Base-by-base conservation (phyloP, 2,329 filamentous ascomycete genomes). In the Graphiopsis chlorocephala region DNA sequence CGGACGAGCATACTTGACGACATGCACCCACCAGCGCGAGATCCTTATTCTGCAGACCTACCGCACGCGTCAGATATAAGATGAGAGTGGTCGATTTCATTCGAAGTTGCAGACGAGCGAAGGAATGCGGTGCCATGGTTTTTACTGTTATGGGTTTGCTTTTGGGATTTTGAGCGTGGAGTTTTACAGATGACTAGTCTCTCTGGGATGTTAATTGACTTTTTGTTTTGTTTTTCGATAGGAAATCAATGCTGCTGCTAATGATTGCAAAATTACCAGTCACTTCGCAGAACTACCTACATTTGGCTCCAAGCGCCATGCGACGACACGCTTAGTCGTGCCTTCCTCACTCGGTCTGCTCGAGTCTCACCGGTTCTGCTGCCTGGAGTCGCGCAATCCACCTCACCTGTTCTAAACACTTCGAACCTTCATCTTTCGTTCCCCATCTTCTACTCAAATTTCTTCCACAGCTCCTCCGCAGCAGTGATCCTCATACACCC, bases 31-130 rank as follows among this genome's bases (percentile, higher is more conserved):
- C 42, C 61, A 17, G 23, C 50, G 8, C 64, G 64, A 48, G 52
- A 20, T 59, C 65, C 66, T 56, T 52, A 56, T 25, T 45, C 62
- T 23, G 47, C 67, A 63, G 66, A 53, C 57, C 47, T 61, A 56
- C 62, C 66, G 20, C 50, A 57, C 52, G 31, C 61, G 61, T 35
- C 53, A 52, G n/a, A 45, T 45, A 4, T n/a, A 45, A 8, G 38
- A 45, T 45, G n/a, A 45, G 38, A 45, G 3, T 20, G 38, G 38
- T 12, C n/a, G 6, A 12, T 45, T 20, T 45, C 2, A 8, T 45
- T 45, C 4, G 38, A 20, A 20, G 14, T 10, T 45, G 10, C 7
- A 8, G 38, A 8, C 38, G n/a, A 45, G 38, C 38, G 14, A 45
- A n/a, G 38, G 38, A 20, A 45, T 4, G n/a, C n/a, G 38, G n/a